Percentiles rank a stretch among this genome's conserved stretches.
Evolutionary conservation across 2,329 filamentous ascomycete species (phyloP).

Genomic region (Aspergillus tamarii): DNA sequence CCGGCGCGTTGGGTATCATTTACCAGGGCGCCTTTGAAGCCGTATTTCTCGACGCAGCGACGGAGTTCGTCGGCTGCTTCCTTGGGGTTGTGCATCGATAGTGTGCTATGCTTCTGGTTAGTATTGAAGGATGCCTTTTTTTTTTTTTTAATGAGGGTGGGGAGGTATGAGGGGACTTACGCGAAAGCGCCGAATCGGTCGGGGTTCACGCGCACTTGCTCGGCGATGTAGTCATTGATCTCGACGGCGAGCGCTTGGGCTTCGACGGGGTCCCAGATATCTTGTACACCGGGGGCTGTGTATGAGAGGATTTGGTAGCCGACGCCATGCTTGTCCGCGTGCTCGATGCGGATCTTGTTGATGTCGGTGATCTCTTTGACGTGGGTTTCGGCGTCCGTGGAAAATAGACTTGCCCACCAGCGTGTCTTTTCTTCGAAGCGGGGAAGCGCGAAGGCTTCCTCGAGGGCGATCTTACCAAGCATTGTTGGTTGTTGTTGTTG

Average conservation of each 20-base stretch:
- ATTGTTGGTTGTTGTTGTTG: slow-evolving; percentile 38
- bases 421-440: slow-evolving; percentile 60
- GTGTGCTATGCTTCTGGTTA: slow-evolving; percentile 25
- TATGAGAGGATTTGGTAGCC: slow-evolving; percentile 54
- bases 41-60: slow-evolving; percentile 57
- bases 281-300: slow-evolving; percentile 54
- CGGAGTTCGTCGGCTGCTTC: slow-evolving; percentile 44
- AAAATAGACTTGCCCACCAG: slow-evolving; percentile 66
- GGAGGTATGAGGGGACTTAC: slow-evolving; percentile 19
- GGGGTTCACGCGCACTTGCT: slow-evolving; percentile 45
- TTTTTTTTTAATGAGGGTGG: no score
- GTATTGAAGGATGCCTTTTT: background rate
- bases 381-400: slow-evolving; percentile 62
- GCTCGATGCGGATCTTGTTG: slow-evolving; percentile 46
- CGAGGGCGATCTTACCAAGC: slow-evolving; percentile 64
- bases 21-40: slow-evolving; percentile 66
- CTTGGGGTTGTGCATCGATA: slow-evolving; percentile 46
- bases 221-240: slow-evolving; percentile 52
- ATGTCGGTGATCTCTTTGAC: slow-evolving; percentile 59
- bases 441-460: slow-evolving; percentile 65
- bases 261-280: slow-evolving; percentile 49
- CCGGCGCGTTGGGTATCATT: slow-evolving; percentile 66
- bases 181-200: slow-evolving; percentile 52
- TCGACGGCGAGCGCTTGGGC: slow-evolving; percentile 49
- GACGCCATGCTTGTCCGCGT: slow-evolving; percentile 50